These are phyloP conservation scores for Orbilia javanica DNA, from an alignment of 2,329 filamentous ascomycete species.

Conservation along the genomic window DNA sequence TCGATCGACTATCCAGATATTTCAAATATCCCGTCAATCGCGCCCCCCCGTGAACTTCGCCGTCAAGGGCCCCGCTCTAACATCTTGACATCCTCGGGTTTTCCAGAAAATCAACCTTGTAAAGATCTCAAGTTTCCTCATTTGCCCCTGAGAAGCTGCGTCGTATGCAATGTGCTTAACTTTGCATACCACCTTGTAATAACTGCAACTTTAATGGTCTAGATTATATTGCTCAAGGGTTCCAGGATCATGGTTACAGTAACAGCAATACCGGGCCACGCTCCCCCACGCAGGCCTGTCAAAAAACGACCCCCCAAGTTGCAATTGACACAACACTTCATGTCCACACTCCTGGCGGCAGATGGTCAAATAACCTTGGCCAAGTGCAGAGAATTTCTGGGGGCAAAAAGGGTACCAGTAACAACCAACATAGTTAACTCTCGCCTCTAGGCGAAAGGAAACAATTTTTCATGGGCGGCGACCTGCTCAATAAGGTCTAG, in stretches of 20 bases:
- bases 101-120: not conserved
- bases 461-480: constrained; percentile 7
- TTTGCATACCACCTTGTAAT: constrained; percentile 28
- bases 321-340: not conserved
- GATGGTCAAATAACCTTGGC: not conserved
- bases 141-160: constrained; percentile 44
- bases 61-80: not conserved
- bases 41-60: not conserved
- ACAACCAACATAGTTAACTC: not conserved
- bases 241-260: constrained; percentile 9
- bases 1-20: too few species aligned
- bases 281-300: constrained; percentile 8
- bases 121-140: not conserved
- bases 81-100: not conserved
- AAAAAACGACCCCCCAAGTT: not conserved
- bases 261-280: constrained; percentile 1
- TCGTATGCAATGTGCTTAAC: constrained; percentile 35
- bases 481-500: constrained; percentile 23
- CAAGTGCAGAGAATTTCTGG: not conserved
- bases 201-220: constrained; percentile 16
- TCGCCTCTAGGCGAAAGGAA: constrained; percentile 38
- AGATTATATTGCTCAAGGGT: constrained; percentile 26
- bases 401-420: not conserved
- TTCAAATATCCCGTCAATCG: not conserved
- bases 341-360: constrained; percentile 32